Base-by-base conservation (phyloP, 257 asterid genomes). In the Paulownia fortunei region DNA sequence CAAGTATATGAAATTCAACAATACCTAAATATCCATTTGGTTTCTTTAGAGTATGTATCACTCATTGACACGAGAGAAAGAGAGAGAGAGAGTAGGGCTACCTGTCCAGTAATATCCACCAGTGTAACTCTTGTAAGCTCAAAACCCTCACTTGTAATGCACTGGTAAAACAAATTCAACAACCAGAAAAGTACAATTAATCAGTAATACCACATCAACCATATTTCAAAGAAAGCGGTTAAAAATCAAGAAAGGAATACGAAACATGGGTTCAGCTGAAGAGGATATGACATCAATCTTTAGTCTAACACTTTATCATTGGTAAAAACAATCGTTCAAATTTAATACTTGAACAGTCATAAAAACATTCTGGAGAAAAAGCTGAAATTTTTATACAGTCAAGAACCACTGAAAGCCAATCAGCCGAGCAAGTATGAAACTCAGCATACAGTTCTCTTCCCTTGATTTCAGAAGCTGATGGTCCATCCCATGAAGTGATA, bases 51-150 rank as follows among this genome's bases (percentile, higher is more conserved):
- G 6, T 8, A 51, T 6, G 56, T 32, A 24, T 8, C 12, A 51
- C 24, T 23, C 72, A n/a, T 49, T 37, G 34, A 30, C 62, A 52
- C 0, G 46, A 59, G 63, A 63, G 58, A 26, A 32, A 19, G 55
- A 44, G 18, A 55, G 42, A 26, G 71, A 41, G 70, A 63, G 44
- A 67, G n/a, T 64, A 78, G 37, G 55, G 21, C 1, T 82, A 93
- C 99, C 99, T 93, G 88, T 69, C 98, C 97, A 0, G 80, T 65
- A 82, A 79, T 78, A 87, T 93, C 97, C 83, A 95, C 97, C 74
- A 95, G 56, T 27, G 98, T 95, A 58, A 87, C 79, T 88, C 98
- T 90, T 44, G 98, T 93, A 47, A 93, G 98, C 88, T 95, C 97
- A 82, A 96, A 93, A 41, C 99, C 99, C 76, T 89, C 83, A 0